Evolutionary conservation across 768 basidiomycete species (phyloP), one percentile per base, ranked within the genome.

Genomic region (Panellus pusillus): DNA sequence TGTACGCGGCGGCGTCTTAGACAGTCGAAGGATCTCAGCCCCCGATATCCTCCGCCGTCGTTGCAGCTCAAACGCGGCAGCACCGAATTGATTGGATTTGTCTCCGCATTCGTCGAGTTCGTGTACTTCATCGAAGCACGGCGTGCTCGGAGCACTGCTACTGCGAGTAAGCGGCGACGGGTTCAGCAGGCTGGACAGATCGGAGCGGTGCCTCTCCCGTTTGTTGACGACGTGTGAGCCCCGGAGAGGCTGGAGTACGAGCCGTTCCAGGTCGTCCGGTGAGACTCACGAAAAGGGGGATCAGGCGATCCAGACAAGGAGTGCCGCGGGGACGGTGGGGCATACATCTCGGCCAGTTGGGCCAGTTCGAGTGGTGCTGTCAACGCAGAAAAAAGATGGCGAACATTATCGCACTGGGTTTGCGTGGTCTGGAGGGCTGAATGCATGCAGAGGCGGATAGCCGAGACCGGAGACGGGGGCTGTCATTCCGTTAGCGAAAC

Each of bases 261-360:
- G 24, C 87, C 88, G 51, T 81, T 90, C 89, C 89, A 92, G 0
- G 88, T 89, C 13, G 82, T 78, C 14, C 87, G 79, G 62, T 90
- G 90, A 62, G 72, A 61, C 50, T 72, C 61, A 38, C 55, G 55
- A 5, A 56, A 64, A 36, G 60, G 55, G 11, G 64, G 60, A 18
- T 61, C 65, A 31, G 57, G 46, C 28, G 70, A 64, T 40, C 61
- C 48, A 41, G 69, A 57, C 15, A 75, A 36, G 50, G 66, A 59
- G 61, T 65, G 57, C 54, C 62, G 57, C 9, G 62, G 40, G 18
- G 68, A 89, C 0, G 89, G 80, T 6, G 91, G 91, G 0, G 89
- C 89, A 67, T 93, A 93, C 91, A 93, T 93, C 70, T 91, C 91
- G 11, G 87, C 75, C 11, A 93, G 76, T 64, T 89, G 91, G 9